Evolutionary conservation across 192 early-diverging fungal species (phyloP).

Genomic region (Coemansia sp.): DNA sequence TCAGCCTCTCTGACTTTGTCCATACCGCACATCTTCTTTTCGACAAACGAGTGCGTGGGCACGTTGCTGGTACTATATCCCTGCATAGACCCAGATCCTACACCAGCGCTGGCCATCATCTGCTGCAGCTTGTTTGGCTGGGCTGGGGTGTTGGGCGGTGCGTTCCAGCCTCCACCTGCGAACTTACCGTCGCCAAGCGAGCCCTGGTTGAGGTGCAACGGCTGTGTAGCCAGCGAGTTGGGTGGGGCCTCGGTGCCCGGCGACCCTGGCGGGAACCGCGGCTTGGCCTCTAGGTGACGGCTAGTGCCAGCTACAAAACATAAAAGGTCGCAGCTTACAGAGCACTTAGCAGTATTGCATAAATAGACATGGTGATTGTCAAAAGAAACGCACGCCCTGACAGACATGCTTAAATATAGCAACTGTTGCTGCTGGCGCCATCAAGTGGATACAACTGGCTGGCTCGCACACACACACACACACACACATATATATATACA

Average conservation of each 20-base stretch:
- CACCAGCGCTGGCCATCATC: conserved; percentile 18
- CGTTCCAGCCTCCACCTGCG: conserved; percentile 20
- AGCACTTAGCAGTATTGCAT: conserved; percentile 7
- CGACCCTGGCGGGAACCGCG: conserved; percentile 12
- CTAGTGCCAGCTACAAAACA: neutral
- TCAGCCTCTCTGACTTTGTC: conserved; percentile 19
- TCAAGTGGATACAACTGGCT: neutral
- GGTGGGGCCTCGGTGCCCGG: conserved; percentile 34
- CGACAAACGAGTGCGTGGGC: conserved; percentile 27
- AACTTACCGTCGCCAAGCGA: neutral
- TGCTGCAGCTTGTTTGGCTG: conserved; percentile 27
- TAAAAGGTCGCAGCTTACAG: neutral
- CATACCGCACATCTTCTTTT: conserved; percentile 19
- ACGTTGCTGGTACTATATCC: conserved; percentile 20
- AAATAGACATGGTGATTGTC: neutral
- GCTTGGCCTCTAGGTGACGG: neutral
- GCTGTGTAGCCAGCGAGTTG: conserved; percentile 27
- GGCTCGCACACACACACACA: too few relatives aligned
- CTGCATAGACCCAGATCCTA: neutral
- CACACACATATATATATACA: too few relatives aligned
- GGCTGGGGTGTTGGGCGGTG: conserved; percentile 38
- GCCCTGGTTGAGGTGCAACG: conserved; percentile 10
- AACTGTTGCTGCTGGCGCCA: neutral
- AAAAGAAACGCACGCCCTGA: neutral
- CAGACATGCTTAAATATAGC: neutral